Evolutionary conservation across 2,329 filamentous ascomycete genomes (phyloP).

Genomic region (Diaporthe citriasiana): DNA sequence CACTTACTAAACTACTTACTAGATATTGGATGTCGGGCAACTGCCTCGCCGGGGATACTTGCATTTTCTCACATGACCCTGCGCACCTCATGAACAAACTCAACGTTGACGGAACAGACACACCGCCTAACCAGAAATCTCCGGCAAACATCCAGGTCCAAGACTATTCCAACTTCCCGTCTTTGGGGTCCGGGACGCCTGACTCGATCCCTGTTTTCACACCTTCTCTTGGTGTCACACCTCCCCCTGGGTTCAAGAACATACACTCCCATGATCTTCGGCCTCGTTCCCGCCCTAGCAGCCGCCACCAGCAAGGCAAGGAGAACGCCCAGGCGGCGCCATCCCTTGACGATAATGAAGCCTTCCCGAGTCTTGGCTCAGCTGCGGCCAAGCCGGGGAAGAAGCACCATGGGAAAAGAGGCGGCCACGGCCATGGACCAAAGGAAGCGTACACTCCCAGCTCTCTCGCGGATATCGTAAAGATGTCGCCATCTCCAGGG

Average conservation of each 20-base stretch:
- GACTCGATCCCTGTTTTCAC: slow-evolving; percentile 71
- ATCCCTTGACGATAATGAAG: slow-evolving; percentile 92
- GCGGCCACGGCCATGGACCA: slow-evolving; percentile 79
- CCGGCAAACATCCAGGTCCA: slow-evolving; percentile 82
- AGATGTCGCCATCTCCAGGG: slow-evolving; percentile 90
- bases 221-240: slow-evolving; percentile 68
- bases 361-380: slow-evolving; percentile 90
- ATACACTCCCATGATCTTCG: slow-evolving; percentile 75
- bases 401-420: slow-evolving; percentile 93
- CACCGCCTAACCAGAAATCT: slow-evolving; percentile 73
- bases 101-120: slow-evolving; percentile 76
- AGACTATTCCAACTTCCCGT: slow-evolving; percentile 88
- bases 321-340: slow-evolving; percentile 77
- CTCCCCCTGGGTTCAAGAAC: slow-evolving; percentile 79
- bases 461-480: slow-evolving; percentile 93
- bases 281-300: slow-evolving; percentile 85
- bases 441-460: slow-evolving; percentile 79
- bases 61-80: slow-evolving; percentile 97
- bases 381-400: slow-evolving; percentile 82
- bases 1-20: slow-evolving; percentile 35
- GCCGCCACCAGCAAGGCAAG: slow-evolving; percentile 78
- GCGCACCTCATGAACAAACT: slow-evolving; percentile 87
- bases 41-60: slow-evolving; percentile 92
- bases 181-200: slow-evolving; percentile 72
- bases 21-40: slow-evolving; percentile 98